Evolutionary conservation across 257 asterid species (phyloP).

Genomic region (Thymus mandschuricus): DNA sequence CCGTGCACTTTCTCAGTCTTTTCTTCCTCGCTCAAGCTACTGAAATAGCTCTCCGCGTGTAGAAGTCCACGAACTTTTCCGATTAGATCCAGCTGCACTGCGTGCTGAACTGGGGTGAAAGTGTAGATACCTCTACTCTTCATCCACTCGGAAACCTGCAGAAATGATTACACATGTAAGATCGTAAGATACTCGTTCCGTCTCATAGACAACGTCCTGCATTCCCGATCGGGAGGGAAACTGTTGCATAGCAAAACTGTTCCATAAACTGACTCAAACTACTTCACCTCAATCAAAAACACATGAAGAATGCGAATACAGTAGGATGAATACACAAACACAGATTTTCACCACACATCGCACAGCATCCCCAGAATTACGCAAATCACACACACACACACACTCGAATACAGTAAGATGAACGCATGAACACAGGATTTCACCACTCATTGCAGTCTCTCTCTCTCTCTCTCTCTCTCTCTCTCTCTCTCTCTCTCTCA

Average conservation of each 20-base stretch:
- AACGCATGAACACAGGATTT: no score
- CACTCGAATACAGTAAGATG: no score
- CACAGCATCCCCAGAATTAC: background rate
- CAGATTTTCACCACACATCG: constrained; percentile 4
- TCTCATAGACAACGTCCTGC: no score
- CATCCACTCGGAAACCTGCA: constrained; percentile 78
- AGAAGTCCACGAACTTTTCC: constrained; percentile 72
- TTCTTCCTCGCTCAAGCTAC: constrained; percentile 58
- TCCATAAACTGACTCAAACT: background rate
- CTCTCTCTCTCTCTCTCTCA: no score
- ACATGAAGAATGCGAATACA: background rate
- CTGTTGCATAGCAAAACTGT: no score
- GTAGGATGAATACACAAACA: constrained; percentile 1
- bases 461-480: no score
- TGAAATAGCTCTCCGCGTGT: constrained; percentile 73
- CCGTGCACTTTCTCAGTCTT: constrained; percentile 69
- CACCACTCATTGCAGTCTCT: no score
- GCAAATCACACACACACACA: background rate
- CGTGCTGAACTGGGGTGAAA: constrained; percentile 71
- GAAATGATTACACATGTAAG: background rate
- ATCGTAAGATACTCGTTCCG: background rate
- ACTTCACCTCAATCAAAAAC: constrained; percentile 1
- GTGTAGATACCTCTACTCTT: constrained; percentile 44
- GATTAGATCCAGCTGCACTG: constrained; percentile 77
- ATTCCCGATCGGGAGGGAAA: no score